Percentiles rank a stretch among this genome's conserved stretches.
These are phyloP conservation scores for Vigna trinervia DNA, from an alignment of 306 rosid genomes.

Conservation along the genomic window DNA sequence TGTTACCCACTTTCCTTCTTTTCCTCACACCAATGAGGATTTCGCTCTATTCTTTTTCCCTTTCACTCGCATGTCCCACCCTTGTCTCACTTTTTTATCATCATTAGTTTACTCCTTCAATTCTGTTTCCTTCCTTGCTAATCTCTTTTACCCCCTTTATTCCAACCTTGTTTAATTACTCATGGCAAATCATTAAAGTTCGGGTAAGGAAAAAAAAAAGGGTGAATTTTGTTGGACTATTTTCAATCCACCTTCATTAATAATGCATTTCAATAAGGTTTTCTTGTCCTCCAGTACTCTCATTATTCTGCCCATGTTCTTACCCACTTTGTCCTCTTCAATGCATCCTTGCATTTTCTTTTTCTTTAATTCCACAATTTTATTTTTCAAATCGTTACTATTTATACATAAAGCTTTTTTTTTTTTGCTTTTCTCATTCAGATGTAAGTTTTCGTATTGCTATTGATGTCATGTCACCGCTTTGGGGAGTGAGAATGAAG, in stretches of 20 bases:
- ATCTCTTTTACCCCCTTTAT: conserved; percentile 9
- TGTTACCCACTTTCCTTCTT: conserved; percentile 29
- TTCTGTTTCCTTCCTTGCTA: conserved; percentile 28
- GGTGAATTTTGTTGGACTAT: conserved; percentile 7
- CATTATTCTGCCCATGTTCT: not conserved
- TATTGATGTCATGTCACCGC: not conserved
- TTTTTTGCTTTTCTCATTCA: not conserved
- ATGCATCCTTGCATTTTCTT: not conserved
- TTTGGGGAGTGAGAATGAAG: not conserved
- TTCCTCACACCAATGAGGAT: conserved; percentile 44
- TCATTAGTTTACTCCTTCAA: conserved; percentile 11
- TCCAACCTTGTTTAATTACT: conserved; percentile 44
- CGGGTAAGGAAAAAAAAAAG: not conserved
- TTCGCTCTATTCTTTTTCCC: conserved; percentile 26
- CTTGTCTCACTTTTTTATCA: conserved; percentile 27
- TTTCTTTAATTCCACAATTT: not conserved
- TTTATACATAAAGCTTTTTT: not conserved
- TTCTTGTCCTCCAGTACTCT: conserved; percentile 1
- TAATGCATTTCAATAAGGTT: not conserved
- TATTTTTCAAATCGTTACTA: not conserved
- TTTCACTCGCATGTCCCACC: conserved; percentile 25
- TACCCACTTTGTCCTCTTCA: conserved; percentile 3
- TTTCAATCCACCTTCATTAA: not conserved
- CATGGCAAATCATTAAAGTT: conserved; percentile 35
- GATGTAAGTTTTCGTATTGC: not conserved